phyloP scores from a whole-genome alignment of 768 basidiomycete genomes.

The Sporobolomyces roseus region DNA sequence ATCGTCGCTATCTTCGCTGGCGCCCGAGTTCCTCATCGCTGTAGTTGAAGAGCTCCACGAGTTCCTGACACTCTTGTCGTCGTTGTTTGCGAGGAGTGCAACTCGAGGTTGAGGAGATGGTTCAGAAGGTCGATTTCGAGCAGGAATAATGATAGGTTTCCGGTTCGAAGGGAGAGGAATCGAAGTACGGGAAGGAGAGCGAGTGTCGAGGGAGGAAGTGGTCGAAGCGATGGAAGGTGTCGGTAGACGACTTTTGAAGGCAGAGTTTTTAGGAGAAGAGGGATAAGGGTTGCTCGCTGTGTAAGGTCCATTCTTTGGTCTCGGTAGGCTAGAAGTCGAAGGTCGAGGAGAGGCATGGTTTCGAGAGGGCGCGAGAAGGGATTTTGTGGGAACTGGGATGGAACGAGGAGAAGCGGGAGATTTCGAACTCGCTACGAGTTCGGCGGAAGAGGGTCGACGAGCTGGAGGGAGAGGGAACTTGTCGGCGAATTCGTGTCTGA shows the following conservation, averaged over 20 bases:
- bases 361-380: constrained; percentile 14
- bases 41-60: constrained; percentile 3
- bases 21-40: constrained; percentile 1
- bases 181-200: neutral
- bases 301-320: neutral
- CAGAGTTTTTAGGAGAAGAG: neutral
- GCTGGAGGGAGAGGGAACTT: constrained; percentile 20
- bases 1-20: neutral
- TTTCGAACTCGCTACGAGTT: no score
- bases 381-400: neutral
- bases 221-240: neutral
- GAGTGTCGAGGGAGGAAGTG: neutral
- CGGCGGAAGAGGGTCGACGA: constrained; percentile 11
- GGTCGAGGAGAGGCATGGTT: neutral
- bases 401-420: no score
- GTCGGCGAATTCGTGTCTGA: neutral
- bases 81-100: neutral
- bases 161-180: neutral
- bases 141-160: constrained; percentile 8
- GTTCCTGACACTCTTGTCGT: neutral
- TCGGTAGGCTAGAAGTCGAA: neutral
- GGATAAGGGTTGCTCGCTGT: neutral
- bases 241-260: neutral
- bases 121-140: neutral
- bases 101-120: neutral